Percentiles rank a stretch among this genome's conserved stretches.
Evolutionary conservation across 495 filamentous ascomycete genomes (phyloP).

Genomic region (Daldinia caldariorum): DNA sequence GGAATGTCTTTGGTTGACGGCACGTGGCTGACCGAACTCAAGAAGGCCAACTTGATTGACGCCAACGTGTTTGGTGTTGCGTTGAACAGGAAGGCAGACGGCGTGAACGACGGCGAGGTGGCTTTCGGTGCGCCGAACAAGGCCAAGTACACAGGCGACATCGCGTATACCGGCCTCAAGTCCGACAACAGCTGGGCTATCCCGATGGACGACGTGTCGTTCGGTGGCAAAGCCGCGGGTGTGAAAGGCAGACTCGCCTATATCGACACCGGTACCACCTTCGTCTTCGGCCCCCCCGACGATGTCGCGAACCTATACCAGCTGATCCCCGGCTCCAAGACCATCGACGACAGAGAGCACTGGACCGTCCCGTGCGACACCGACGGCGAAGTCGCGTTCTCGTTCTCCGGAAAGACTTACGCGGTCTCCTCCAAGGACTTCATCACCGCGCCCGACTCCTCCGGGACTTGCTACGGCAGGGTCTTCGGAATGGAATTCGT

Average conservation of each 20-base stretch:
- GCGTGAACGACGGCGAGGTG: conserved; percentile 74
- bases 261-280: conserved; percentile 86
- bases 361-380: conserved; percentile 77
- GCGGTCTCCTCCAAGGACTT: conserved; percentile 74
- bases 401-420: conserved; percentile 65
- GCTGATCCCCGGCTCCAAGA: conserved; percentile 67
- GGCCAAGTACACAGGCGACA: conserved; percentile 69
- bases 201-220: conserved; percentile 67
- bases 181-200: conserved; percentile 71
- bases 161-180: conserved; percentile 67
- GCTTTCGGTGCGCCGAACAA: conserved; percentile 78
- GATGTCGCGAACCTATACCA: conserved; percentile 74
- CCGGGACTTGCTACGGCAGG: conserved; percentile 69
- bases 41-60: conserved; percentile 64
- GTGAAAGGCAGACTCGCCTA: conserved; percentile 67
- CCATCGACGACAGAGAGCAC: conserved; percentile 58
- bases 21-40: conserved; percentile 71
- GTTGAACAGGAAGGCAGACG: conserved; percentile 70
- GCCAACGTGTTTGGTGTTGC: conserved; percentile 75
- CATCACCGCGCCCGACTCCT: conserved; percentile 58
- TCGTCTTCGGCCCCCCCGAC: conserved; percentile 69
- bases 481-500: conserved; percentile 64
- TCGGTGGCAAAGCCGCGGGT: conserved; percentile 63
- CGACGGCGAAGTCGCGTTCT: conserved; percentile 52
- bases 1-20: conserved; percentile 73